These are phyloP conservation scores for Scheffersomyces lignicola DNA, from an alignment of 1,139 yeast genomes.

Conservation along the genomic window DNA sequence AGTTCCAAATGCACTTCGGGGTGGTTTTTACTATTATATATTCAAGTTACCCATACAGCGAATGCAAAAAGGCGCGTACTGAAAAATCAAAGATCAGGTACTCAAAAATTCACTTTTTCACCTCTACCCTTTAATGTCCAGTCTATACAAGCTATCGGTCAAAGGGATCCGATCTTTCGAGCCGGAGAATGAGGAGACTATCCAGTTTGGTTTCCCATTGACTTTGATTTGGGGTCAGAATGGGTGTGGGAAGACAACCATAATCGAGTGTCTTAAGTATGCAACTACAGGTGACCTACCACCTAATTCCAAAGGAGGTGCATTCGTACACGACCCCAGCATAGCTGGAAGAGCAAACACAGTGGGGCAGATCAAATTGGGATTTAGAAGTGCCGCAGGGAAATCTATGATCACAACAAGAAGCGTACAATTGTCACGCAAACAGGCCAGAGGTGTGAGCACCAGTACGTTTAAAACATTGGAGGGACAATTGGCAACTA, in stretches of 20 bases:
- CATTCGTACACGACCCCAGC: slow-evolving; percentile 92
- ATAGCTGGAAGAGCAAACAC: slow-evolving; percentile 75
- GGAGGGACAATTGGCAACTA: slow-evolving; percentile 80
- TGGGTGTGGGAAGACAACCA: slow-evolving; percentile 98
- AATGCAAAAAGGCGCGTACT: no score
- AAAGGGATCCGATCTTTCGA: slow-evolving; percentile 92
- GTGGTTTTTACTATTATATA: no score
- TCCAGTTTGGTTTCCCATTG: slow-evolving; percentile 86
- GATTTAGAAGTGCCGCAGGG: slow-evolving; percentile 74
- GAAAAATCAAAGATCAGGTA: no score
- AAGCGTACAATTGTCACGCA: slow-evolving; percentile 73
- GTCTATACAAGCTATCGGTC: slow-evolving; percentile 74
- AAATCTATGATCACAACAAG: slow-evolving; percentile 84
- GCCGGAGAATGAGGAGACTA: slow-evolving; percentile 76
- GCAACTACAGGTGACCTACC: slow-evolving; percentile 97
- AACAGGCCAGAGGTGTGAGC: slow-evolving; percentile 33
- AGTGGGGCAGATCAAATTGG: slow-evolving; percentile 86
- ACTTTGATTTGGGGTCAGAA: slow-evolving; percentile 95
- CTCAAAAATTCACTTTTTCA: no score
- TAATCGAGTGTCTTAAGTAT: slow-evolving; percentile 90
- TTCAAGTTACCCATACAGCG: no score
- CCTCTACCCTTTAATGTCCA: no score
- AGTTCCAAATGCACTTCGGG: no score
- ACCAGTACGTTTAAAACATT: slow-evolving; percentile 81
- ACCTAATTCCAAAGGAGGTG: slow-evolving; percentile 95